Base-by-base conservation (phyloP, 345 rosid species). In the Citrus sp. region DNA sequence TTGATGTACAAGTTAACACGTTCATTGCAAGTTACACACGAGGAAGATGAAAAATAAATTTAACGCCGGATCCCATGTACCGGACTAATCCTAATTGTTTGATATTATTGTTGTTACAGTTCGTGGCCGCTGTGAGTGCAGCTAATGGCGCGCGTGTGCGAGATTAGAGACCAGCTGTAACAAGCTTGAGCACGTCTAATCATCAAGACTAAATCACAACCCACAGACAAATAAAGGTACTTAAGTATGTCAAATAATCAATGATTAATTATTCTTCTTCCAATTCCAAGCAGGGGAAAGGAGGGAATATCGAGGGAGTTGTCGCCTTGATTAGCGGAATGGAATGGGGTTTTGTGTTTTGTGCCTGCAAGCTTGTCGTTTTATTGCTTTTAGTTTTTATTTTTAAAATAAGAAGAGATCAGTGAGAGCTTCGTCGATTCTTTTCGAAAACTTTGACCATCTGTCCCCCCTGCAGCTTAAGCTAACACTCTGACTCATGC, bases 291-390 rank as follows among this genome's bases (percentile, higher is more conserved):
- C 1, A 70, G 61, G 79, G 79, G 66, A n/a, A 46, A 4, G 21
- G 14, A 8, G 81, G 67, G 86, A 81, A 81, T 69, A 74, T 61
- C 54, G 87, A 82, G 85, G 82, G 76, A 84, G 77, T 82, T 84
- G 90, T 81, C 85, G 75, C 87, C 88, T 88, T 86, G 85, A 88
- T 86, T 86, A 75, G 79, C 86, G 88, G 88, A 42, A 28, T 27
- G 66, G 68, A 63, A 34, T 34, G 71, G 80, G 80, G 65, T 79
- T 72, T 64, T 75, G 75, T 77, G 80, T 77, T 78, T 72, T 74
- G 77, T 28, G 77, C 67, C 35, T 38, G 18, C 67, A 27, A 6
- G 27, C 25, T 54, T 54, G 58, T 54, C 58, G 58, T 54, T 54
- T 54, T 18, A 54, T 54, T 54, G 58, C 58, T 54, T 54, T 19